Conservation (phyloP, 306 rosid species). For the Cicer arietinum region DNA sequence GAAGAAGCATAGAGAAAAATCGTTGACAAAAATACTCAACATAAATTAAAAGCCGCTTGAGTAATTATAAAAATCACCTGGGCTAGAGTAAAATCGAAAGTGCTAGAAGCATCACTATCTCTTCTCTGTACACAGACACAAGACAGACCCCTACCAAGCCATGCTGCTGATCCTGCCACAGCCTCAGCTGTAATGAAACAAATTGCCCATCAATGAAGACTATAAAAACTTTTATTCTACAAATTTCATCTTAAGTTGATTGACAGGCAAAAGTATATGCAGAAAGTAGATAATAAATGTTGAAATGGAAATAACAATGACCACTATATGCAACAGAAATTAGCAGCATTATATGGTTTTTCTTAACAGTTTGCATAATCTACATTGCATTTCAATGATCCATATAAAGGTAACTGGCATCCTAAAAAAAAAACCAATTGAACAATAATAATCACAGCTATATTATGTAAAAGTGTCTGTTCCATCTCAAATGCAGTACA, state of each 20-base stretch:
- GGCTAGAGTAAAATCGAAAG: slow-evolving; percentile 77
- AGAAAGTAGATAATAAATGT: not conserved
- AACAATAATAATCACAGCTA: not conserved
- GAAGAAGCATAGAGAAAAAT: slow-evolving; percentile 8
- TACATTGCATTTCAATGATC: not conserved
- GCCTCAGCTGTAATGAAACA: slow-evolving; percentile 79
- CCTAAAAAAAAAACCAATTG: not conserved
- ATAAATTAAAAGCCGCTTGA: not conserved
- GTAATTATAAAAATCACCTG: slow-evolving; percentile 59
- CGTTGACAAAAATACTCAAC: not conserved
- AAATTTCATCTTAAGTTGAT: slow-evolving; percentile 27
- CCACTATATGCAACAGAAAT: too few species aligned
- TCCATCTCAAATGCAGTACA: not conserved
- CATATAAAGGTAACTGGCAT: not conserved
- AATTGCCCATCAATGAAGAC: slow-evolving; percentile 34
- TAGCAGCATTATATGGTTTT: too few species aligned
- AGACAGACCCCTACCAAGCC: slow-evolving; percentile 99
- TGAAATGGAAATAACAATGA: not conserved
- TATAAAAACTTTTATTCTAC: slow-evolving; percentile 13
- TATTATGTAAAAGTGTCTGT: not conserved
- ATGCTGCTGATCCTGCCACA: slow-evolving; percentile 96
- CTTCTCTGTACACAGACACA: slow-evolving; percentile 87
- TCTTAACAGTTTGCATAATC: not conserved
- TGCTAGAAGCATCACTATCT: slow-evolving; percentile 76
- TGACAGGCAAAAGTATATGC: not conserved